Base-by-base conservation (phyloP, 768 basidiomycete species). In the Leccinum incarnatum region DNA sequence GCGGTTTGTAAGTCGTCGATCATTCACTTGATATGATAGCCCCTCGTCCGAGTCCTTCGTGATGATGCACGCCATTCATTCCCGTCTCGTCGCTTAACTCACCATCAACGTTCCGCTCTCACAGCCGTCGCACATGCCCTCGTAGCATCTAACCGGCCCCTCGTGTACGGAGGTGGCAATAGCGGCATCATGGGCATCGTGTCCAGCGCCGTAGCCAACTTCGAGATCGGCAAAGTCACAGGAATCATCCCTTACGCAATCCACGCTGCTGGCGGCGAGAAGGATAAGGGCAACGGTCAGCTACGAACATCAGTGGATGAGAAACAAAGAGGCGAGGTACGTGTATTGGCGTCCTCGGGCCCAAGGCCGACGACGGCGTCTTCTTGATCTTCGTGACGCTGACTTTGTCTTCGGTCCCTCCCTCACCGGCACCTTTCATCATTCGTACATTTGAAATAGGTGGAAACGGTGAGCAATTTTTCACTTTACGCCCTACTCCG, bases 141-240 rank as follows among this genome's bases (percentile, higher is more conserved):
- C 27, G 91, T 85, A 3, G 72, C 72, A 8, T 74, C 80, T 15
- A 76, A 80, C 0, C 78, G 87, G 3, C 82, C 85, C 4, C 78
- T 97, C 14, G 81, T 98, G 2, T 98, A 97, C 69, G 95, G 95
- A 2, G 95, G 95, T 7, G 95, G 93, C 0, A 78, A 79, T 19
- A 78, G 79, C 46, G 95, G 95, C 1, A 79, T 96, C 61, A 97
- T 97, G 95, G 95, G 95, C 61, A 72, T 82, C 49, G 85, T 95
- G 9, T 89, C 91, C 0, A 75, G 78, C 12, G 75, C 88, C 1
- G 87, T 82, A 1, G 75, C 90, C 8, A 78, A 86, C 58, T 32
- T 15, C 5, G 75, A 76, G 3, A 88, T 89, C 9, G 92, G 93
- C 1, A 75, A 80, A 45, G 90, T 89, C 25, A 88, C 83, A 5